phyloP scores from a whole-genome alignment of 2,329 filamentous ascomycete species.

The Ophiostoma sp. region DNA sequence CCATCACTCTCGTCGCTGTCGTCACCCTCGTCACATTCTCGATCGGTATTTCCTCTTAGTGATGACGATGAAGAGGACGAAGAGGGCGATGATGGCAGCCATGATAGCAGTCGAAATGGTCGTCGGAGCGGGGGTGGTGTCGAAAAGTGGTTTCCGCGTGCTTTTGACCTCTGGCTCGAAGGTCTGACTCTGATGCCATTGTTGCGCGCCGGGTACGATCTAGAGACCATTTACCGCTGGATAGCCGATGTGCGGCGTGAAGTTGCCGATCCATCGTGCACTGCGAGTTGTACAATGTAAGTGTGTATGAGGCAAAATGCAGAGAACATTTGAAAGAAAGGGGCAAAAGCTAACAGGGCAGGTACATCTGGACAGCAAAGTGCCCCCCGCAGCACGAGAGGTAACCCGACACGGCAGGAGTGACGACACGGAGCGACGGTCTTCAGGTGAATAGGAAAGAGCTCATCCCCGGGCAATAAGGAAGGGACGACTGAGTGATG shows the following conservation, averaged over 20 bases:
- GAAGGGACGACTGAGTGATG: background rate
- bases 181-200: slow-evolving; percentile 73
- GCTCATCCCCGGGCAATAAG: background rate
- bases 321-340: too few relatives aligned
- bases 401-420: background rate
- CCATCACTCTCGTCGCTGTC: background rate
- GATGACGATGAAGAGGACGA: background rate
- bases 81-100: slow-evolving; percentile 63
- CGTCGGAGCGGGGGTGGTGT: slow-evolving; percentile 52
- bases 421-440: background rate
- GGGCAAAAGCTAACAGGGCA: background rate
- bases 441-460: background rate
- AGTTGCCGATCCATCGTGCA: slow-evolving; percentile 56
- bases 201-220: slow-evolving; percentile 61
- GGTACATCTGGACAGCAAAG: slow-evolving; percentile 22
- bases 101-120: slow-evolving; percentile 3
- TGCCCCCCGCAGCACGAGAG: background rate
- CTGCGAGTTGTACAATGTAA: slow-evolving; percentile 76
- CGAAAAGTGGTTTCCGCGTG: slow-evolving; percentile 81
- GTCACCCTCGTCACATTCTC: background rate
- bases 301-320: slow-evolving; percentile 41
- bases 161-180: slow-evolving; percentile 70
- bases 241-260: slow-evolving; percentile 65
- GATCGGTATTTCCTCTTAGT: background rate
- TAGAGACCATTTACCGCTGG: slow-evolving; percentile 63